Conservation (phyloP, 108 stramenopile species). For the Cyclotella sp. region DNA sequence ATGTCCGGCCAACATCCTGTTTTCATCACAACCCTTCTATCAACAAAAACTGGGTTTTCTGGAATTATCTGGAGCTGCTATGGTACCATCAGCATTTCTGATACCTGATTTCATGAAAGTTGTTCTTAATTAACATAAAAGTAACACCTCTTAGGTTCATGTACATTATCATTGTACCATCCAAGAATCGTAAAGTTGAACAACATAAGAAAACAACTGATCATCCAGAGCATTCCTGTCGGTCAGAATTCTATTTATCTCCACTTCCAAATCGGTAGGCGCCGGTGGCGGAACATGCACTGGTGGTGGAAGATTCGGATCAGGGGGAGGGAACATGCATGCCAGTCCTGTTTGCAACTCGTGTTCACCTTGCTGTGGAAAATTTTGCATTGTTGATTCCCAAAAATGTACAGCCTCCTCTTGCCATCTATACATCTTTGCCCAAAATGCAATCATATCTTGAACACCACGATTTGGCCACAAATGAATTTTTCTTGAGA, state of each 20-base stretch:
- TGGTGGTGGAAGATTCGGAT: neutral
- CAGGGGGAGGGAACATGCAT: slow-evolving; percentile 21
- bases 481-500: slow-evolving; percentile 6
- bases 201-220: slow-evolving; percentile 20
- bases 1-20: no score
- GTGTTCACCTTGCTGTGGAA: neutral
- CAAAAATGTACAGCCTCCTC: neutral
- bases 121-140: no score
- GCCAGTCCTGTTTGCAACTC: slow-evolving; percentile 8
- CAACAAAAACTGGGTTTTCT: no score
- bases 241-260: slow-evolving; percentile 11
- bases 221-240: slow-evolving; percentile 22
- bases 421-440: slow-evolving; percentile 22
- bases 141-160: no score
- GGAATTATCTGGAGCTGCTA: no score
- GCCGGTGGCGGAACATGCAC: neutral
- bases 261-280: slow-evolving; percentile 9
- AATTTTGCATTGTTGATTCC: neutral
- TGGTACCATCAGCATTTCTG: no score
- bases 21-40: no score
- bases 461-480: slow-evolving; percentile 21
- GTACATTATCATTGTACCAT: neutral
- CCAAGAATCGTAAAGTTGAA: slow-evolving; percentile 32
- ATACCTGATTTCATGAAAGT: no score
- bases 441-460: slow-evolving; percentile 18